Evolutionary conservation across 495 filamentous ascomycete species (phyloP), one percentile per base, ranked within the genome.

Genomic region (Ramalina intermedia): DNA sequence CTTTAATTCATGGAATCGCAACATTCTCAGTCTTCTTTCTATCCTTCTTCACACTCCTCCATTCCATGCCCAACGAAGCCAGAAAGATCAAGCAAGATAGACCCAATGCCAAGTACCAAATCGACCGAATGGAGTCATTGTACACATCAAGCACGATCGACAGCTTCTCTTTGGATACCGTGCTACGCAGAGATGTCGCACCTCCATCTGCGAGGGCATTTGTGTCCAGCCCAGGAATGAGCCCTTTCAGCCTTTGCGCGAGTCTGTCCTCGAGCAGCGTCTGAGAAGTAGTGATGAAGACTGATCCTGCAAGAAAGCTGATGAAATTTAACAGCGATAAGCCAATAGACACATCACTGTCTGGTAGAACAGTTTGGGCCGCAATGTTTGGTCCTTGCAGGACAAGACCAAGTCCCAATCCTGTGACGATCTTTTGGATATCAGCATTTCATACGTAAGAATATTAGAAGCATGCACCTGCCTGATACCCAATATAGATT

Each of bases 231-330:
- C 52, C 45, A 1, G 63, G 64, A 6, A 64, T 64, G 12, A 74
- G 55, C 16, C 46, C 48, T 0, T 56, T 23, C 3, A 75, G 59
- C 41, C 63, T 58, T 1, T 58, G 50, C 12, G 70, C 65, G 33
- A 78, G 62, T 23, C 66, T 56, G 46, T 69, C 73, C 51, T 58
- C 71, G 37, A 78, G 61, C 44, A 78, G 63, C 37, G 67, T 68
- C 55, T 77, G 71, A 1, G 70, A 73, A 18, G 81, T 73, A 5
- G 70, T 70, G 44, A 83, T 71, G 56, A 81, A 81, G 2, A 83
- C 60, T 1, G 80, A 71, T 37, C 75, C 76, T 37, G 74, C 75
- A 9, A 82, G 63, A 2, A 71, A 75, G 55, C 79, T 76, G 37
- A 67, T 53, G 55, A 81, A 80, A 17, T 78, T 60, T 18, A 82